Base-by-base conservation (phyloP, 768 basidiomycete species). In the Suillus subalutaceus region DNA sequence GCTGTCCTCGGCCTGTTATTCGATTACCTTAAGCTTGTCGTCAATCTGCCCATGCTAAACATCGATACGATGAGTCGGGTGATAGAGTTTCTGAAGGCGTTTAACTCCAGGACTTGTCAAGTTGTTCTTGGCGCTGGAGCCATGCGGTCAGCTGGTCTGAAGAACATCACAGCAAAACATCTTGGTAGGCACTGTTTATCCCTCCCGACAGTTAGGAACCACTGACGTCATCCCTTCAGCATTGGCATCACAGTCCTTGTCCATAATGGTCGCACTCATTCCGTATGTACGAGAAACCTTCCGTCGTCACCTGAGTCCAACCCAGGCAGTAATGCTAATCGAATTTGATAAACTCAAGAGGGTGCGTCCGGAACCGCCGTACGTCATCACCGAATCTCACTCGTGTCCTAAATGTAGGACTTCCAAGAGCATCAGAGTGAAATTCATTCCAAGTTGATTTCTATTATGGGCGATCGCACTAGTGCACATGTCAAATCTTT, bases 401-500 rank as follows among this genome's bases (percentile, higher is more conserved):
- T 44, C 50, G 13, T 13, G 30, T 30, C 18, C 53, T 13, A 52
- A 41, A 12, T 55, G 65, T 73, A 96, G 91, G 97, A 99, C 78
- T 99, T 92, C 74, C 97, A 99, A 84, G 97, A 99, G 77, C 97
- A 99, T 78, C 97, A 99, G 78, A 93, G 97, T 74, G 97, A 99
- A 82, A 99, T 99, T 63, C 97, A 99, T 77, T 87, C 94, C 62
- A 99, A 99, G 81, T 84, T 99, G 64, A 91, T 99, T 66, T 93
- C 94, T 52, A 99, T 99, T 79, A 99, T 99, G 97, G 91, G 95
- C 46, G 97, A 99, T 79, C 86, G 97, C 65, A 81, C 99, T 55
- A 87, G 83, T 70, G 89, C 91, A 1, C 97, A 99, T 75, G 90
- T 94, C 74, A 90, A 87, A 71, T 83, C 91, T 32, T 83, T 99